Percentiles rank a stretch among this genome's conserved stretches.
Conservation (phyloP, 768 basidiomycete genomes). For the Dioszegia aurantiaca region DNA sequence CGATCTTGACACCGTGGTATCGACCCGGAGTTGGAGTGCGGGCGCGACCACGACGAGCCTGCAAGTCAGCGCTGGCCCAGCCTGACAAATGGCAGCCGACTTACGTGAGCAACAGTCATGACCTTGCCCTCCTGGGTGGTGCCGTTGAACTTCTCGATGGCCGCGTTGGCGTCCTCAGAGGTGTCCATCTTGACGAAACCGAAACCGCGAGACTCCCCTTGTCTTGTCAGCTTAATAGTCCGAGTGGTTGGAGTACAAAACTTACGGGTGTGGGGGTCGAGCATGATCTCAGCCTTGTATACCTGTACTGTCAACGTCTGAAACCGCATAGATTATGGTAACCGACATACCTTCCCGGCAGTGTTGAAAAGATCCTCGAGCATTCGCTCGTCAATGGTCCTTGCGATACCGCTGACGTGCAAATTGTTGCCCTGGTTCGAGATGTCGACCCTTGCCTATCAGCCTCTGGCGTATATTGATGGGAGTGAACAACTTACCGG, state of each 20-base stretch:
- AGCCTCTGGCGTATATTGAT: background rate
- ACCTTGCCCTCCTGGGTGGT: slow-evolving; percentile 84
- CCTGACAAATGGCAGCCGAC: slow-evolving; percentile 7
- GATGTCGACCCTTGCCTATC: slow-evolving; percentile 20
- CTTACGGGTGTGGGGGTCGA: slow-evolving; percentile 65
- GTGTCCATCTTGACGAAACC: slow-evolving; percentile 88
- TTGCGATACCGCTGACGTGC: slow-evolving; percentile 63
- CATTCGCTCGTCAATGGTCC: slow-evolving; percentile 72
- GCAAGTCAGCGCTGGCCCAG: too few relatives aligned
- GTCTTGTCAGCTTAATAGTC: slow-evolving; percentile 5
- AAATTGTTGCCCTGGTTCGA: slow-evolving; percentile 66
- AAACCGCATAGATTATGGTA: too few relatives aligned
- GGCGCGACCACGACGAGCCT: slow-evolving; percentile 52
- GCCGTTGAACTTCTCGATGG: slow-evolving; percentile 75
- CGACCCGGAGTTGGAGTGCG: slow-evolving; percentile 75
- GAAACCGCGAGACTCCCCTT: slow-evolving; percentile 64
- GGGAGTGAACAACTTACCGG: slow-evolving; percentile 26
- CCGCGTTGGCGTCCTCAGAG: slow-evolving; percentile 84
- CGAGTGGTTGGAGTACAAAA: background rate
- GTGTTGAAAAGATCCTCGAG: slow-evolving; percentile 86
- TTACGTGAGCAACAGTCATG: slow-evolving; percentile 73
- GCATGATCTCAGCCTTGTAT: slow-evolving; percentile 64
- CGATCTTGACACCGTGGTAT: slow-evolving; percentile 58
- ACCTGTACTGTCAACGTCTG: slow-evolving; percentile 58
- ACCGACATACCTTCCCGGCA: slow-evolving; percentile 68